Evolutionary conservation across 192 early-diverging fungal species (phyloP), one percentile per base, ranked within the genome.

Genomic region (Chytriomyces confervae): DNA sequence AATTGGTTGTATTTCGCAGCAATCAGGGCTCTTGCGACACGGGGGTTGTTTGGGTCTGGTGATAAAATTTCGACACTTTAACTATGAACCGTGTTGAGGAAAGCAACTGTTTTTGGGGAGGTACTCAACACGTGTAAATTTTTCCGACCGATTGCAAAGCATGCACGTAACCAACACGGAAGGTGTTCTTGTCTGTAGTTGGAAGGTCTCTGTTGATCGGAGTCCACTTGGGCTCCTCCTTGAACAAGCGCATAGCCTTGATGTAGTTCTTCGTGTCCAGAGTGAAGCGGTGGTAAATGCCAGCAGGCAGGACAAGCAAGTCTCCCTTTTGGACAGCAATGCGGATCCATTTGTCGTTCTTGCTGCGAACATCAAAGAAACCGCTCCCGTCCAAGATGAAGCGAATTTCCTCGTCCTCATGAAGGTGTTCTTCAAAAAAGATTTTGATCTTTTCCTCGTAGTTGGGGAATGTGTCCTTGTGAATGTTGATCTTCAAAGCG

Each of bases 211-310:
- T 61, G 65, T 79, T 79, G 16, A 79, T 16, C 6, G 78, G 78
- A 16, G 78, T 79, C 78, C 78, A 79, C 46, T 75, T 61, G 43
- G 78, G 78, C 27, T 79, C 78, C 51, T 79, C 61, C 60, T 79
- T 72, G 43, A 91, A 88, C 61, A 89, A 68, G 62, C 97, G 89
- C 91, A 95, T 94, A 10, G 94, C 93, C 71, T 92, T 91, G 70
- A 97, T 87, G 80, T 95, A 95, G 85, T 99, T 92, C 75, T 82
- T 88, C 11, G 87, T 83, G 82, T 99, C 96, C n/a, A 95, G 85
- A 9, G 94, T 98, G 80, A 99, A 99, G 66, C 97, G 92, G 81
- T 99, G 97, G 82, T 97, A 99, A 77, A 96, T 95, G 50, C 96
- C 97, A 23, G 95, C 92, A 3, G 97, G 97, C 85, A 99, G 83